Percentiles rank a stretch among this genome's conserved stretches.
Evolutionary conservation across 352 stramenopile species (phyloP).

Genomic region (Phytophthora fragariaefolia): DNA sequence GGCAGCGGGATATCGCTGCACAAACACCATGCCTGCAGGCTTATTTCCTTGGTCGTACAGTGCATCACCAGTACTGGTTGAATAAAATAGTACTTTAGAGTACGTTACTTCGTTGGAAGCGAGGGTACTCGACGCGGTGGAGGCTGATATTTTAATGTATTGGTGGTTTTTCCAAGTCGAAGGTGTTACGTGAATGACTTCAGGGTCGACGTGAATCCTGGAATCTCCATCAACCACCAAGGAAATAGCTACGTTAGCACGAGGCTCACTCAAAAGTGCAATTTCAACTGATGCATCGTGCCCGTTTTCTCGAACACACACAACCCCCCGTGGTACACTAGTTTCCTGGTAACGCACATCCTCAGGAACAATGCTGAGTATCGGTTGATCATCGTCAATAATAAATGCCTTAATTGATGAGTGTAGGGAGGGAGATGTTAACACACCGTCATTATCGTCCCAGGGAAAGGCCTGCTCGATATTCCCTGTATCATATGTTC

Average conservation of each 20-base stretch:
- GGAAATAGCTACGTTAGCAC: conserved; percentile 43
- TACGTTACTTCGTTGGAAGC: conserved; percentile 33
- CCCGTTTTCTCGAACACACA: conserved; percentile 48
- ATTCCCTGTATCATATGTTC: conserved; percentile 67
- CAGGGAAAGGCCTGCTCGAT: conserved; percentile 56
- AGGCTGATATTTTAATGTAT: conserved; percentile 33
- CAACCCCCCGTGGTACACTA: conserved; percentile 36
- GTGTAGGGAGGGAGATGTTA: conserved; percentile 47
- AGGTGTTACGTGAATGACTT: conserved; percentile 37
- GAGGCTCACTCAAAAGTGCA: conserved; percentile 47
- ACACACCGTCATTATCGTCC: conserved; percentile 47
- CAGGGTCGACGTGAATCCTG: conserved; percentile 39
- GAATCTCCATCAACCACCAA: conserved; percentile 33
- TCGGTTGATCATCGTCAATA: conserved; percentile 59
- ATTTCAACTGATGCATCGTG: conserved; percentile 53
- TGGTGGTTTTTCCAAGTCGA: conserved; percentile 39
- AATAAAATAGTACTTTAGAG: conserved; percentile 29
- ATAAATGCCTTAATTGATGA: conserved; percentile 46
- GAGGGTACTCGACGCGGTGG: background rate
- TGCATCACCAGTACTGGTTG: conserved; percentile 40
- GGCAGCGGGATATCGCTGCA: conserved; percentile 51
- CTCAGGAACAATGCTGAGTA: conserved; percentile 48
- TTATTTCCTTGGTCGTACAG: conserved; percentile 46
- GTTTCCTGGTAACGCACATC: conserved; percentile 39
- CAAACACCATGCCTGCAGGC: conserved; percentile 37